phyloP scores from a whole-genome alignment of 805 yeast species.

The Torulaspora delbrueckii region DNA sequence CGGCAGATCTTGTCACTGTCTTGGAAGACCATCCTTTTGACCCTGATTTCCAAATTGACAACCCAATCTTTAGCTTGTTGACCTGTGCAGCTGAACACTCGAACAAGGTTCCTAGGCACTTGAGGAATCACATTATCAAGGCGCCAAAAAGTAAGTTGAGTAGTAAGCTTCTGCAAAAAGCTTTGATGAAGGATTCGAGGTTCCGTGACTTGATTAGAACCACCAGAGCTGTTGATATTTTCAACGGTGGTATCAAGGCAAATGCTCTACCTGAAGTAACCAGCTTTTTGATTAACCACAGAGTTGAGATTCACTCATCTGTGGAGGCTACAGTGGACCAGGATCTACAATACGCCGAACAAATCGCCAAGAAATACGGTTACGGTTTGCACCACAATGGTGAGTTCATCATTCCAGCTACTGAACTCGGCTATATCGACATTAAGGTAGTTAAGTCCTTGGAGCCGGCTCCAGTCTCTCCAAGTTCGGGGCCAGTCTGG shows the following conservation, averaged over 20 bases:
- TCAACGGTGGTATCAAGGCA: conserved; percentile 68
- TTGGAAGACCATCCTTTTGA: conserved; percentile 52
- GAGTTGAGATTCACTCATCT: conserved; percentile 56
- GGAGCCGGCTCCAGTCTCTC: conserved; percentile 41
- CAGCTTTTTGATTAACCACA: conserved; percentile 52
- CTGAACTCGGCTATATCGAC: conserved; percentile 32
- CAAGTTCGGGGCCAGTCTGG: conserved; percentile 38
- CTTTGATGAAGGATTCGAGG: conserved; percentile 12
- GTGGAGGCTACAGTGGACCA: conserved; percentile 41
- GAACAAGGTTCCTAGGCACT: conserved; percentile 16
- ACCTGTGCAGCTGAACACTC: conserved; percentile 60
- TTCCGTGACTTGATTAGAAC: conserved; percentile 48
- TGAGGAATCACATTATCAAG: conserved; percentile 29
- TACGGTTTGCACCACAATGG: conserved; percentile 41
- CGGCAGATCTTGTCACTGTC: conserved; percentile 50
- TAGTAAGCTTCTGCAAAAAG: conserved; percentile 34
- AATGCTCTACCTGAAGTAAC: conserved; percentile 72
- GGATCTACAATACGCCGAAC: conserved; percentile 35
- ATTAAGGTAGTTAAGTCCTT: conserved; percentile 21
- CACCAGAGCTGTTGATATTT: conserved; percentile 62
- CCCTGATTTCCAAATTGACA: conserved; percentile 39
- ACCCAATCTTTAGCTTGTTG: conserved; percentile 55
- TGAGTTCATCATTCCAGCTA: conserved; percentile 21
- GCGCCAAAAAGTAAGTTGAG: conserved; percentile 37
- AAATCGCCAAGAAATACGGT: conserved; percentile 44